phyloP scores from a whole-genome alignment of 2,329 filamentous ascomycete species.

The Neocucurbitaria cava region DNA sequence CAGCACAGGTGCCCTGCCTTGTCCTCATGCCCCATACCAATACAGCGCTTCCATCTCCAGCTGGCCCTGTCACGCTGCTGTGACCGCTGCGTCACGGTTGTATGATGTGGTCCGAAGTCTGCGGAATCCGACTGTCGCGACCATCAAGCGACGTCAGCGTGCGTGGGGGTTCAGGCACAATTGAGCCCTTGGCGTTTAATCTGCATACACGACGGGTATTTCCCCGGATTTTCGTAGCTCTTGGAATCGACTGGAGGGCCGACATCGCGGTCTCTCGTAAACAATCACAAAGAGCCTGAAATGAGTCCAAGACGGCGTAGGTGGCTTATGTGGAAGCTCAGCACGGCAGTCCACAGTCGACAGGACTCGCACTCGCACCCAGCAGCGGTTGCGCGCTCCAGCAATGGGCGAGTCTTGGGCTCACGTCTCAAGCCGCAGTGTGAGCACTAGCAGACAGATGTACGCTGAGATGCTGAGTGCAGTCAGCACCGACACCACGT shows the following conservation, averaged over 20 bases:
- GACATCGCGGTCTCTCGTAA: not conserved
- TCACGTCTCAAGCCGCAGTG: conserved; percentile 56
- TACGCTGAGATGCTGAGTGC: conserved; percentile 69
- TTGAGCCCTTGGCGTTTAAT: conserved; percentile 32
- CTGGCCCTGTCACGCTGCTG: not conserved
- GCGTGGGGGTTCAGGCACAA: not conserved
- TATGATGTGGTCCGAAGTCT: not conserved
- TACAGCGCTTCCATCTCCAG: not conserved
- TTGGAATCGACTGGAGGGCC: conserved; percentile 1
- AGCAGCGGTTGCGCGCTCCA: not conserved
- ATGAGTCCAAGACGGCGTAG: conserved; percentile 2
- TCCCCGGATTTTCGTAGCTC: conserved; percentile 13
- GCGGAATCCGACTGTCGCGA: not conserved
- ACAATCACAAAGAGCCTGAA: not conserved
- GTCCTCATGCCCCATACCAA: not conserved
- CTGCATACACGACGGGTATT: conserved; percentile 17
- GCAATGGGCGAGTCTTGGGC: not conserved
- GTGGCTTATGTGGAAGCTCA: not conserved
- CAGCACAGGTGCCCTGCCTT: not conserved
- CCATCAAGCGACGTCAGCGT: conserved; percentile 16
- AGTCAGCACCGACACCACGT: conserved; percentile 69
- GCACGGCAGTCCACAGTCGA: not conserved
- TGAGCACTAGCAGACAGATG: conserved; percentile 65
- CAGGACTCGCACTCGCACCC: too few species aligned
- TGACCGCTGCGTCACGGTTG: not conserved